phyloP scores from a whole-genome alignment of 371 early-diverging fungal genomes.

The Rhizomucor pusillus region DNA sequence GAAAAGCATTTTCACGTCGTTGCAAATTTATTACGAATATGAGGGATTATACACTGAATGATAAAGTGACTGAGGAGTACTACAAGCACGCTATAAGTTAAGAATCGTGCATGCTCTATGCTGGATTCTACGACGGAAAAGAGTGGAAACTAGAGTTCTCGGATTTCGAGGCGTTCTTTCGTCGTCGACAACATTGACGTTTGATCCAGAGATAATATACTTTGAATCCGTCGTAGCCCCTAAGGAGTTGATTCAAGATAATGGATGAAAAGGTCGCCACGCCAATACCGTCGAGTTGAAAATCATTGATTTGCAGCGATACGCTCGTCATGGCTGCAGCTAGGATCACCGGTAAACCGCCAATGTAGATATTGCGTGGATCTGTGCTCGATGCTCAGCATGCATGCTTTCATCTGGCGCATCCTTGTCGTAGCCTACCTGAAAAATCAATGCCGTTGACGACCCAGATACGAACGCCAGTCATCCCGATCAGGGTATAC shows the following conservation, averaged over 20 bases:
- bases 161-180: background rate
- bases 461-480: conserved; percentile 64
- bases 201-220: conserved; percentile 11
- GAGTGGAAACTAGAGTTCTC: too few relatives aligned
- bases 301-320: conserved; percentile 38
- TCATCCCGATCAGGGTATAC: conserved; percentile 54
- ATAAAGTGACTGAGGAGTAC: too few relatives aligned
- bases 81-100: too few relatives aligned
- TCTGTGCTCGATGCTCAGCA: conserved; percentile 8
- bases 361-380: conserved; percentile 51
- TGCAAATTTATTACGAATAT: too few relatives aligned
- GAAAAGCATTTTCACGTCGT: too few relatives aligned
- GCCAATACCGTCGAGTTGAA: conserved; percentile 42
- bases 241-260: conserved; percentile 18
- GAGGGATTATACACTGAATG: too few relatives aligned
- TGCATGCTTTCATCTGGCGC: background rate
- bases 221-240: conserved; percentile 19
- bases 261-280: conserved; percentile 14
- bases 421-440: background rate
- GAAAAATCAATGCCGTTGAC: conserved; percentile 53
- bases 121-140: too few relatives aligned
- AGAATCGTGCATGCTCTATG: too few relatives aligned
- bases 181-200: background rate
- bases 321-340: conserved; percentile 44
- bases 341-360: conserved; percentile 46